Conservation (phyloP, 768 basidiomycete species). For the Holtermannia corniformis region DNA sequence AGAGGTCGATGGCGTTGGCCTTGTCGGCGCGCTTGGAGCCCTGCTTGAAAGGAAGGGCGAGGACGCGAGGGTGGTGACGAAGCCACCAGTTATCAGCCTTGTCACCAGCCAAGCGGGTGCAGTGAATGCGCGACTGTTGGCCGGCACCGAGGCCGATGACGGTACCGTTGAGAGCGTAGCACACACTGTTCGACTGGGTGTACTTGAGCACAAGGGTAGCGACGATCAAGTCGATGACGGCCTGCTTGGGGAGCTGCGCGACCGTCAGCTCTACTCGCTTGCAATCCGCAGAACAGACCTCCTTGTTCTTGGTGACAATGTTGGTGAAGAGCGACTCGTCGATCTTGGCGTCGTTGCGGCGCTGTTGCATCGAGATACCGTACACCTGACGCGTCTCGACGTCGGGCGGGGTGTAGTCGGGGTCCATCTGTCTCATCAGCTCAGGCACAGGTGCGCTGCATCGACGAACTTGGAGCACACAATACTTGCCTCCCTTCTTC, state of each 20-base stretch:
- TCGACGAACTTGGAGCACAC: slow-evolving; percentile 69
- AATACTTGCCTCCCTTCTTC: slow-evolving; percentile 99
- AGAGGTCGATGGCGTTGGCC: slow-evolving; percentile 95
- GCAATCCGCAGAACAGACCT: slow-evolving; percentile 47
- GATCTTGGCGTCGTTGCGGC: slow-evolving; percentile 81
- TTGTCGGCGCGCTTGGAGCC: slow-evolving; percentile 97
- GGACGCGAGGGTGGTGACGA: slow-evolving; percentile 88
- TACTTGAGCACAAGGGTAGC: slow-evolving; percentile 96
- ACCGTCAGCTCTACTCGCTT: not conserved
- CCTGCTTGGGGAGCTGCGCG: slow-evolving; percentile 59
- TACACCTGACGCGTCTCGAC: slow-evolving; percentile 93
- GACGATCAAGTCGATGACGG: slow-evolving; percentile 83
- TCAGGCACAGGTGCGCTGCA: not conserved
- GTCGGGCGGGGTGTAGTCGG: slow-evolving; percentile 63
- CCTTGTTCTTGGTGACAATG: slow-evolving; percentile 78
- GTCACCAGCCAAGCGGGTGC: slow-evolving; percentile 90
- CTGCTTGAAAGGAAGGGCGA: slow-evolving; percentile 89
- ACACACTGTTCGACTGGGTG: slow-evolving; percentile 98
- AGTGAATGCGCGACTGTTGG: slow-evolving; percentile 98
- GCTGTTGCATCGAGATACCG: slow-evolving; percentile 81
- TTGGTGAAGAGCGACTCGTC: slow-evolving; percentile 70
- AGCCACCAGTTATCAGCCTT: slow-evolving; percentile 99
- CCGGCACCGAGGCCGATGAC: slow-evolving; percentile 95
- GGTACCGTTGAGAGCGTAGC: slow-evolving; percentile 83
- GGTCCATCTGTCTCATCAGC: slow-evolving; percentile 61